phyloP scores from a whole-genome alignment of 192 early-diverging fungal genomes.

The Phlyctochytrium arcticum region DNA sequence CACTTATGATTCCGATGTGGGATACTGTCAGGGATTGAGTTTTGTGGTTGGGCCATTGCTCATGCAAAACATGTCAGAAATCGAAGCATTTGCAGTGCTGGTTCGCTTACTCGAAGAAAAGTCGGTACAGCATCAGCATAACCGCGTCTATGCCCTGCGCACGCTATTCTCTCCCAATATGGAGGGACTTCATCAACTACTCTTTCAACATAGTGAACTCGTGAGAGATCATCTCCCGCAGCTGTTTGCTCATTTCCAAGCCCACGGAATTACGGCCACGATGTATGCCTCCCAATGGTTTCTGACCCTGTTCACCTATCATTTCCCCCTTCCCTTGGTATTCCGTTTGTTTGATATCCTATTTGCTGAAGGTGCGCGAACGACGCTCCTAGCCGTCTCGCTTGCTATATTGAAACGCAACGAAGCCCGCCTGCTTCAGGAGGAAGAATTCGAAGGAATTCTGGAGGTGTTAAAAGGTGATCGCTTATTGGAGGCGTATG shows the following conservation, averaged over 20 bases:
- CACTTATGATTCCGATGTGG: slow-evolving; percentile 83
- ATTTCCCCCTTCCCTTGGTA: slow-evolving; percentile 82
- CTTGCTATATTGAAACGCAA: slow-evolving; percentile 80
- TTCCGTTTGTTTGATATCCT: slow-evolving; percentile 89
- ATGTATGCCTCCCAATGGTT: slow-evolving; percentile 98
- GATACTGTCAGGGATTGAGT: slow-evolving; percentile 92
- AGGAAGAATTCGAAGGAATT: slow-evolving; percentile 77
- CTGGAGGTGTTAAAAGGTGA: slow-evolving; percentile 72
- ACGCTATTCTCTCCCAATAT: slow-evolving; percentile 83
- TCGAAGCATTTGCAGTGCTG: slow-evolving; percentile 87
- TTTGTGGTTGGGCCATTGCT: slow-evolving; percentile 87
- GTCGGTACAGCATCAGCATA: neutral
- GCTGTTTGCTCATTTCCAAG: slow-evolving; percentile 70
- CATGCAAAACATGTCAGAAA: slow-evolving; percentile 81
- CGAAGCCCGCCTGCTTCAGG: slow-evolving; percentile 62
- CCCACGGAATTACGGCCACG: slow-evolving; percentile 75
- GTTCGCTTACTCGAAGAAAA: slow-evolving; percentile 76
- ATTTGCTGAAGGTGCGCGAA: slow-evolving; percentile 72
- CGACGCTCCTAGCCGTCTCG: slow-evolving; percentile 69
- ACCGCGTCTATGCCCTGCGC: slow-evolving; percentile 67
- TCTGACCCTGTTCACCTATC: slow-evolving; percentile 94
- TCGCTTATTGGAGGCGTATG: slow-evolving; percentile 29
- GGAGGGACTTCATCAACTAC: slow-evolving; percentile 75
- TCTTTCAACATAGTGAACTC: slow-evolving; percentile 83
- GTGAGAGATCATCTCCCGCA: slow-evolving; percentile 75